Percentiles rank a stretch among this genome's conserved stretches.
Conservation (phyloP, 2,329 filamentous ascomycete genomes). For the Zalaria obscura region DNA sequence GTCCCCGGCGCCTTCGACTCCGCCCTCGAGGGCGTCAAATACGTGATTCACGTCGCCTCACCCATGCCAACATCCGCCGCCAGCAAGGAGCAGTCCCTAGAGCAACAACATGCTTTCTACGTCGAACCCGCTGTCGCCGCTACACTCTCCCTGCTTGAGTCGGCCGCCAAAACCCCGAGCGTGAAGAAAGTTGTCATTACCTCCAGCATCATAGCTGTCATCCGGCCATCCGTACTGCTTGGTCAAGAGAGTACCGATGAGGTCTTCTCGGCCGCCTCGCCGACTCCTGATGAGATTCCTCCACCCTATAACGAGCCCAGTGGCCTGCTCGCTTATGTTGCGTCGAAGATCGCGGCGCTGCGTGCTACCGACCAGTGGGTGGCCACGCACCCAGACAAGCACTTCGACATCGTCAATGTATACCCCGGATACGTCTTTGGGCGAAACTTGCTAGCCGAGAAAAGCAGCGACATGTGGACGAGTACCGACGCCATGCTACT, state of each 20-base stretch:
- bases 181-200: slow-evolving; percentile 32
- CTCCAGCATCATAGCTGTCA: slow-evolving; percentile 10
- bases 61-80: slow-evolving; percentile 8
- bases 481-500: slow-evolving; percentile 13
- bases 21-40: slow-evolving; percentile 17
- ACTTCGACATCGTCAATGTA: slow-evolving; percentile 17
- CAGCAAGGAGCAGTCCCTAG: background rate
- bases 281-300: slow-evolving; percentile 5
- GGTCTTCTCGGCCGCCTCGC: slow-evolving; percentile 5
- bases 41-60: slow-evolving; percentile 15
- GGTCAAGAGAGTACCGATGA: slow-evolving; percentile 3
- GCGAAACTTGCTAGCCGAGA: slow-evolving; percentile 15
- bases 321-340: slow-evolving; percentile 12
- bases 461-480: slow-evolving; percentile 5
- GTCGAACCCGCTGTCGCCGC: slow-evolving; percentile 19
- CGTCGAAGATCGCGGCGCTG: slow-evolving; percentile 13
- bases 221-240: slow-evolving; percentile 4
- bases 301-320: slow-evolving; percentile 6
- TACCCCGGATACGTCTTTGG: slow-evolving; percentile 16
- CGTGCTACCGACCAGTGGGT: slow-evolving; percentile 12
- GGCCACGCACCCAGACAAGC: slow-evolving; percentile 7
- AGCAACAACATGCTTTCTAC: slow-evolving; percentile 3
- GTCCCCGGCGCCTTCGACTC: slow-evolving; percentile 18
- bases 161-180: slow-evolving; percentile 18
- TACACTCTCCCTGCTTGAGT: slow-evolving; percentile 22